phyloP scores from a whole-genome alignment of 129 eudicot genomes.

The Flaveria trinervia region DNA sequence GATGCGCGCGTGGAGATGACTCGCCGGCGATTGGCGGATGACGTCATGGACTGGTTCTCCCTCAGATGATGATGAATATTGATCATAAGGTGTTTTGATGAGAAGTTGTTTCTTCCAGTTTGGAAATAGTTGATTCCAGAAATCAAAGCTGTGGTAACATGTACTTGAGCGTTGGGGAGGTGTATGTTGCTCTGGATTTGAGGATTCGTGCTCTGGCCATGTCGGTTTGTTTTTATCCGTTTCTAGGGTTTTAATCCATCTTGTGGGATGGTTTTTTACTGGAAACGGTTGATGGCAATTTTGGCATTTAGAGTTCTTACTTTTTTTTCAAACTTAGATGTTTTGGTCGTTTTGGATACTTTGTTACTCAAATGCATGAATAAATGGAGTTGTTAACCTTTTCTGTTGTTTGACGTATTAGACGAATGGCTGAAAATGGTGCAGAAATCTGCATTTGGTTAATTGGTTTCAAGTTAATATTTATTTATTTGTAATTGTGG shows the following conservation, averaged over 20 bases:
- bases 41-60: slow-evolving; percentile 53
- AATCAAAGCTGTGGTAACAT: background rate
- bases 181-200: slow-evolving; percentile 24
- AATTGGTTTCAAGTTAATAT: too few relatives aligned
- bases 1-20: slow-evolving; percentile 51
- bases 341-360: background rate
- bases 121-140: slow-evolving; percentile 17
- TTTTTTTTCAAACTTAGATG: background rate
- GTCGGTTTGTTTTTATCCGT: slow-evolving; percentile 24
- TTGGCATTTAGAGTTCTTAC: slow-evolving; percentile 28
- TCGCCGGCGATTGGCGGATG: slow-evolving; percentile 50
- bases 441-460: too few relatives aligned
- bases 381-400: slow-evolving; percentile 23
- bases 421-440: too few relatives aligned
- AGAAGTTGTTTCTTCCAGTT: background rate
- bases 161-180: background rate
- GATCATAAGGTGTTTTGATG: background rate
- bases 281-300: slow-evolving; percentile 30
- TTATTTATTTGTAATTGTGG: too few relatives aligned
- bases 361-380: slow-evolving; percentile 12
- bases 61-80: slow-evolving; percentile 25
- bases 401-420: background rate
- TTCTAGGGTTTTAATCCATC: slow-evolving; percentile 28
- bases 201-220: slow-evolving; percentile 12
- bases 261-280: slow-evolving; percentile 21